A percentile compares a stretch with the other conserved stretches of the same genome.
Conservation (phyloP, 2,329 filamentous ascomycete species). For the Claviceps monticola region DNA sequence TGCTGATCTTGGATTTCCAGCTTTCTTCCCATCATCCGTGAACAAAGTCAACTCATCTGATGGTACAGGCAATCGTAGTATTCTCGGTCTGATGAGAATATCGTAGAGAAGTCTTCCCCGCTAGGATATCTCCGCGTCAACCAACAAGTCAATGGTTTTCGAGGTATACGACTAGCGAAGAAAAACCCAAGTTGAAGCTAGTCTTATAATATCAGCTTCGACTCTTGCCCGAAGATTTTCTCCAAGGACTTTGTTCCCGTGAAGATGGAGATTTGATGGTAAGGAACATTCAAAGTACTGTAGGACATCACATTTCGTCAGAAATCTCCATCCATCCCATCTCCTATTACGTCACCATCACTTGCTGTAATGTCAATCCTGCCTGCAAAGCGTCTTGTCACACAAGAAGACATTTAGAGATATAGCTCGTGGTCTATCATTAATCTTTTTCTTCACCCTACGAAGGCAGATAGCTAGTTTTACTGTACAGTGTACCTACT, state of each 20-base stretch:
- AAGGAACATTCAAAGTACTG: slow-evolving; percentile 45
- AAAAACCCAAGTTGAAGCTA: slow-evolving; percentile 41
- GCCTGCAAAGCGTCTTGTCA: background rate
- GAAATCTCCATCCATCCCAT: background rate
- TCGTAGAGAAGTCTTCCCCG: slow-evolving; percentile 26
- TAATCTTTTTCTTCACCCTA: slow-evolving; percentile 6
- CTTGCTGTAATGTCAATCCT: background rate
- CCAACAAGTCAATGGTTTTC: slow-evolving; percentile 57
- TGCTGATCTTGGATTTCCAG: background rate
- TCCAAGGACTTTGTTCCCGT: slow-evolving; percentile 41
- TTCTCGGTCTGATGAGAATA: background rate
- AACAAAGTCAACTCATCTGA: background rate
- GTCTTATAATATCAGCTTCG: slow-evolving; percentile 32
- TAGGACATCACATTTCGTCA: background rate
- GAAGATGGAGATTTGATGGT: slow-evolving; percentile 73
- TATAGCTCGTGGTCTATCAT: slow-evolving; percentile 7
- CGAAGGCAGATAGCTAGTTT: slow-evolving; percentile 7
- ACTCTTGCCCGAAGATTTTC: slow-evolving; percentile 74
- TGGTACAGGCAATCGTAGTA: slow-evolving; percentile 8
- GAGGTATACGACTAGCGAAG: slow-evolving; percentile 93
- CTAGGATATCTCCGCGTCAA: slow-evolving; percentile 83
- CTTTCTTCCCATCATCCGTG: no score
- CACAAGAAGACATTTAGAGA: background rate
- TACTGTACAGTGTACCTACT: slow-evolving; percentile 5
- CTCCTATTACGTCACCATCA: background rate